phyloP scores from a whole-genome alignment of 2,329 filamentous ascomycete genomes.

The Xylaria sp. region DNA sequence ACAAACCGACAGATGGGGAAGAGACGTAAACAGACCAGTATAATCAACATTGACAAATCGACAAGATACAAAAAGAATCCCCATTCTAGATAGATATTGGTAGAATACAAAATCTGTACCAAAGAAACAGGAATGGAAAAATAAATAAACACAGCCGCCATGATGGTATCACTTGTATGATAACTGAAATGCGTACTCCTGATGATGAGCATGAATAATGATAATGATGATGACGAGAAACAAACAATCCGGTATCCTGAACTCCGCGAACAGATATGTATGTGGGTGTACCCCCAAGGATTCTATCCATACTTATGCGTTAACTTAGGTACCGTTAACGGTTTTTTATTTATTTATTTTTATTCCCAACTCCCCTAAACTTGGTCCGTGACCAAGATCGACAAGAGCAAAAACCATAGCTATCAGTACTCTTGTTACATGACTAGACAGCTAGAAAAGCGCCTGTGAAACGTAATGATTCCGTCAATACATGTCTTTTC shows the following conservation, averaged over 20 bases:
- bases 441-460: constrained; percentile 36
- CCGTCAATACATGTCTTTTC: constrained; percentile 31
- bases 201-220: constrained; percentile 5
- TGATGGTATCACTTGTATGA: constrained; percentile 38
- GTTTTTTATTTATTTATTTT: too few relatives aligned
- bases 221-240: neutral
- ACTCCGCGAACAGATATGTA: neutral
- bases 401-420: neutral
- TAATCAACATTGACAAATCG: too few relatives aligned
- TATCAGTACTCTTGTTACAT: constrained; percentile 24
- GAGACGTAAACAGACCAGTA: too few relatives aligned
- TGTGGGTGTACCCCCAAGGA: neutral
- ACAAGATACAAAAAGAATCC: too few relatives aligned
- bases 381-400: neutral
- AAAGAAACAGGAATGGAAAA: neutral
- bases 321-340: neutral
- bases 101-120: neutral
- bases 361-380: too few relatives aligned
- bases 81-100: neutral
- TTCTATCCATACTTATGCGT: neutral
- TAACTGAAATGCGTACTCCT: constrained; percentile 22
- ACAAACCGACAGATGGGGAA: too few relatives aligned
- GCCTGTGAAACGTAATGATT: constrained; percentile 30
- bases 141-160: constrained; percentile 5
- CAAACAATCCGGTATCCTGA: neutral